Conservation (phyloP, 2,329 filamentous ascomycete species). For the Pseudogymnoascus sp. region DNA sequence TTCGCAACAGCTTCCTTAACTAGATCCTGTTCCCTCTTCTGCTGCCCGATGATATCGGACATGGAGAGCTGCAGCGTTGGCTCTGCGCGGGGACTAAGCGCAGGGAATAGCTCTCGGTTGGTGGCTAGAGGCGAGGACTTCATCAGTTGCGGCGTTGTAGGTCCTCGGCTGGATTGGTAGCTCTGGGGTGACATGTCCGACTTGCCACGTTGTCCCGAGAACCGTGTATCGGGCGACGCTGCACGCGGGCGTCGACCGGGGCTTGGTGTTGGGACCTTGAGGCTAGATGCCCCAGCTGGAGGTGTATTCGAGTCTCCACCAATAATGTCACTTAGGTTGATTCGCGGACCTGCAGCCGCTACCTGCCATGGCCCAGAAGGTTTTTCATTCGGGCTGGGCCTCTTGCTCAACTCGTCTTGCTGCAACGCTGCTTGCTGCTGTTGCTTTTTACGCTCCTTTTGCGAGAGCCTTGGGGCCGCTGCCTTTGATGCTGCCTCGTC, state of each 20-base stretch:
- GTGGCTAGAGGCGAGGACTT: not conserved
- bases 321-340: constrained; percentile 42
- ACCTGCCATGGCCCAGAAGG: constrained; percentile 58
- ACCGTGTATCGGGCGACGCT: constrained; percentile 54
- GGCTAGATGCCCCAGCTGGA: constrained; percentile 23
- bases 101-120: not conserved
- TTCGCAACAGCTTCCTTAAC: constrained; percentile 80
- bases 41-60: constrained; percentile 79
- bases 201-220: constrained; percentile 41
- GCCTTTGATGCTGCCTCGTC: constrained; percentile 28
- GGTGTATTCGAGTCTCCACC: constrained; percentile 15
- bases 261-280: constrained; percentile 24
- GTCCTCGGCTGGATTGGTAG: constrained; percentile 26
- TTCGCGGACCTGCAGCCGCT: constrained; percentile 38
- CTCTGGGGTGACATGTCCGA: not conserved
- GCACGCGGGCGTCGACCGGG: constrained; percentile 30
- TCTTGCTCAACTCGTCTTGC: constrained; percentile 11
- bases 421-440: constrained; percentile 48
- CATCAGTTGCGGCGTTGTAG: constrained; percentile 15
- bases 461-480: constrained; percentile 60
- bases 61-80: constrained; percentile 62
- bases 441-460: constrained; percentile 84
- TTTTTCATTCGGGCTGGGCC: constrained; percentile 16
- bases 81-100: not conserved
- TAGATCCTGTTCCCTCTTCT: constrained; percentile 73